Evolutionary conservation across 768 basidiomycete genomes (phyloP), one percentile per base, ranked within the genome.

Genomic region (Lactifluus subvellereus): DNA sequence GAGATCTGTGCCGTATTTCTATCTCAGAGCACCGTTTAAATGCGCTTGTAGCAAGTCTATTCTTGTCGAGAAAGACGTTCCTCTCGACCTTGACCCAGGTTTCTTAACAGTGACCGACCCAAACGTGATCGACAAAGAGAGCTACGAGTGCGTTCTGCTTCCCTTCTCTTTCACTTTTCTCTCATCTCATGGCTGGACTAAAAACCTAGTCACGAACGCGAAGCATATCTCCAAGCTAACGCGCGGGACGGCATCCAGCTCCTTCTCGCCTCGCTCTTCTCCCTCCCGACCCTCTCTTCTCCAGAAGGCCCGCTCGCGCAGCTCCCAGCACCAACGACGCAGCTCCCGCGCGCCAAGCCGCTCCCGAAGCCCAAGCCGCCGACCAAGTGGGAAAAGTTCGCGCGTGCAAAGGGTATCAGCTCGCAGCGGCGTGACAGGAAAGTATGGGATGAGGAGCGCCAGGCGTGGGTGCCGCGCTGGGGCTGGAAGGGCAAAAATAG

Each of bases 301-400:
- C 78, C 82, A 20, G 89, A 92, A 64, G 95, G 95, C 1, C 92
- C 92, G 0, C 79, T 93, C 54, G 91, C 89, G 1, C 79, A 84
- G 60, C 87, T 97, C 3, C 95, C 96, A 0, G 71, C 84, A 1
- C 89, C 91, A 2, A 83, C 80, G 1, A 91, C 88, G 32, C 77
- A 79, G 52, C 82, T 98, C 1, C 97, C 97, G 0, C 84, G 97
- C 27, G 82, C 94, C 35, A 98, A 99, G 73, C 92, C 91, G 0
- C 79, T 98, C 2, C 97, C 95, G 0, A 95, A 94, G 70, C 89
- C 90, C 2, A 97, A 96, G 75, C 87, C 88, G 9, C 85, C 81
- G 38, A 98, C 96, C 7, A 98, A 97, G 74, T 99, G 97, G 97
- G 92, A 98, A 77, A 80, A 84, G 60, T 99, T 98, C 71, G 96